phyloP scores from a whole-genome alignment of 345 rosid genomes.

The Corymbia maculata region DNA sequence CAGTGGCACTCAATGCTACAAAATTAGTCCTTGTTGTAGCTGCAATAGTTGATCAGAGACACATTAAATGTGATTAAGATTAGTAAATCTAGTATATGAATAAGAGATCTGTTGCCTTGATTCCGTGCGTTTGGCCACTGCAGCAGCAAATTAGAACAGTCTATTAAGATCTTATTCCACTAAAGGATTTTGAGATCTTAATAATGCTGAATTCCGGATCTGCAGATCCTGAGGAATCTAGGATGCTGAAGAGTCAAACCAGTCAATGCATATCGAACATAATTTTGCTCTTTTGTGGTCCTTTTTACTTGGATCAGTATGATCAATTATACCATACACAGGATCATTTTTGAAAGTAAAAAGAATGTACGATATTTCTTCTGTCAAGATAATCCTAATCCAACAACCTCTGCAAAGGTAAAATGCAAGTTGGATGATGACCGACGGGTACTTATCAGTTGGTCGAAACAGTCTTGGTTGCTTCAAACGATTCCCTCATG shows the following conservation, averaged over 20 bases:
- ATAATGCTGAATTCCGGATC: neutral
- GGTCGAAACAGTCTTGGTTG: too few species aligned
- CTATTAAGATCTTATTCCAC: neutral
- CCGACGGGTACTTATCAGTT: constrained; percentile 8
- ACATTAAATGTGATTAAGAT: accelerated
- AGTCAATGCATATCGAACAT: neutral
- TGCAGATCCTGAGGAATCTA: neutral
- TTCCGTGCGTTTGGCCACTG: accelerated
- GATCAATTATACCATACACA: neutral
- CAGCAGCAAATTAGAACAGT: neutral
- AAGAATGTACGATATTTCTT: neutral
- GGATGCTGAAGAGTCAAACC: neutral
- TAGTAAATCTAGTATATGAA: neutral
- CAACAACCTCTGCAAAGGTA: neutral
- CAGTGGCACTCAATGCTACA: neutral
- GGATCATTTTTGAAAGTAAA: neutral
- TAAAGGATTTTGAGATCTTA: neutral
- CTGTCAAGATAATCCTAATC: neutral
- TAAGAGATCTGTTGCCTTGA: accelerated
- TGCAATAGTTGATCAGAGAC: accelerated
- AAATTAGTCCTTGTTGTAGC: neutral
- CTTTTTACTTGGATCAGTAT: neutral
- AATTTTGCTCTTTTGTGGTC: neutral
- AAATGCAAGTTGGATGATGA: neutral
- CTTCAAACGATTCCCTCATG: neutral